Evolutionary conservation across 768 basidiomycete species (phyloP), one percentile per base, ranked within the genome.

Genomic region (Calocybe gangraenosa): DNA sequence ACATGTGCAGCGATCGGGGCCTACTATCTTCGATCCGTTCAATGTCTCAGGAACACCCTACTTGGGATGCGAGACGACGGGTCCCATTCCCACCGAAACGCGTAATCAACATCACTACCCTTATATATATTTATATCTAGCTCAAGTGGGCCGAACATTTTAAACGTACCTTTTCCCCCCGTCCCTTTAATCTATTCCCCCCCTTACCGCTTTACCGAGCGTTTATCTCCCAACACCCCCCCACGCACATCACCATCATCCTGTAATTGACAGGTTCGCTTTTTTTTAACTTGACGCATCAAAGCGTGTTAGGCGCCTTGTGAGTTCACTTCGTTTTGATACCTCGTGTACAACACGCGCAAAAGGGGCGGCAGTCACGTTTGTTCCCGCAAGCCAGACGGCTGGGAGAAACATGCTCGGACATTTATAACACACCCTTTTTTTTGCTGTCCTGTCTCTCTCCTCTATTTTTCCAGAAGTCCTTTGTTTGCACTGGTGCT

Each of bases 311-410:
- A 57, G 58, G 61, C 59, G 62, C 57, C 60, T 53, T 63, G 65
- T 70, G 57, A 66, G 67, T 69, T 59, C 58, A n/a, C 40, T 75
- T 41, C 72, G 42, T 69, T 76, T 48, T 70, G 73, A 55, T 82
- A 92, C 74, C 87, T 88, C 68, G 91, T 90, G 53, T 92, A 85
- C 42, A 59, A 76, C 81, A 87, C 64, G 89, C 87, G 41, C 89
- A 49, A 55, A 50, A 55, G 60, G 63, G 63, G 50, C 63, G 70
- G 63, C 58, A 58, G 62, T 71, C 71, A 73, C 71, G 66, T 64
- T 67, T 58, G 42, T 51, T 38, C 38, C 25, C 25, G 11, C 25
- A 28, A 28, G 25, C 25, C 6, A 28, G 11, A 11, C 11, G 25
- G 6, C n/a, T n/a, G 5, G 25, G 5, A 42, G 35, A 47, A 49